Conservation (phyloP, 768 basidiomycete species). For the Cubamyces lactineus region DNA sequence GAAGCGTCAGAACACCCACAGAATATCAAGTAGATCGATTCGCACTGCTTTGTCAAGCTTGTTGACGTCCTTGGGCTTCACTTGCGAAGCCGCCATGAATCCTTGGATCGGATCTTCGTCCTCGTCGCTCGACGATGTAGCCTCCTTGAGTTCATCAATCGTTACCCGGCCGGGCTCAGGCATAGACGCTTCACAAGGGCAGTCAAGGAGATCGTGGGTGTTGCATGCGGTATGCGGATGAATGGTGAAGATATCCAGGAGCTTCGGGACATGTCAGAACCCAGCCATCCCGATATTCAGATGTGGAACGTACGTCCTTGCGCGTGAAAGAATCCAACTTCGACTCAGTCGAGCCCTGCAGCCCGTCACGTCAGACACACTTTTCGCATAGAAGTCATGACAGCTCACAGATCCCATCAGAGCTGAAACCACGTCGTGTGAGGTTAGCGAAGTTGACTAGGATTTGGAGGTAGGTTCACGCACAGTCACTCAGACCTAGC, state of each 20-base stretch:
- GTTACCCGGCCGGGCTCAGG: not conserved
- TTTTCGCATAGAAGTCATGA: conserved; percentile 12
- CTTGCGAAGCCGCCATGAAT: conserved; percentile 68
- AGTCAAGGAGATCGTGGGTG: conserved; percentile 91
- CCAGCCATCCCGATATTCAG: conserved; percentile 2
- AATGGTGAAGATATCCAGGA: conserved; percentile 92
- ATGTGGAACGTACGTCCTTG: conserved; percentile 66
- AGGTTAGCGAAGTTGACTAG: not conserved
- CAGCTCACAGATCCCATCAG: conserved; percentile 65
- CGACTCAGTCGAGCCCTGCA: conserved; percentile 50
- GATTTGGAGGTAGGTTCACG: conserved; percentile 34
- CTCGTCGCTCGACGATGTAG: conserved; percentile 37
- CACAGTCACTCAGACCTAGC: conserved; percentile 85
- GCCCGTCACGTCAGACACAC: not conserved
- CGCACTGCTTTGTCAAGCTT: conserved; percentile 57
- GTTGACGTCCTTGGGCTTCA: conserved; percentile 48
- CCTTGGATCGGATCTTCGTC: conserved; percentile 40
- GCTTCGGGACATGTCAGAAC: conserved; percentile 44
- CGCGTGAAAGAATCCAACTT: conserved; percentile 86
- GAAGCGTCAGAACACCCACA: conserved; percentile 10
- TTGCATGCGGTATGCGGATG: conserved; percentile 80
- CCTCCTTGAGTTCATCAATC: conserved; percentile 22
- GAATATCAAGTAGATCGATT: too few species aligned
- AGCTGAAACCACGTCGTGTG: conserved; percentile 43
- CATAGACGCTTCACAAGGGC: conserved; percentile 55